These are phyloP conservation scores for Lichtheimia ramosa DNA, from an alignment of 371 early-diverging fungal genomes.

Conservation along the genomic window DNA sequence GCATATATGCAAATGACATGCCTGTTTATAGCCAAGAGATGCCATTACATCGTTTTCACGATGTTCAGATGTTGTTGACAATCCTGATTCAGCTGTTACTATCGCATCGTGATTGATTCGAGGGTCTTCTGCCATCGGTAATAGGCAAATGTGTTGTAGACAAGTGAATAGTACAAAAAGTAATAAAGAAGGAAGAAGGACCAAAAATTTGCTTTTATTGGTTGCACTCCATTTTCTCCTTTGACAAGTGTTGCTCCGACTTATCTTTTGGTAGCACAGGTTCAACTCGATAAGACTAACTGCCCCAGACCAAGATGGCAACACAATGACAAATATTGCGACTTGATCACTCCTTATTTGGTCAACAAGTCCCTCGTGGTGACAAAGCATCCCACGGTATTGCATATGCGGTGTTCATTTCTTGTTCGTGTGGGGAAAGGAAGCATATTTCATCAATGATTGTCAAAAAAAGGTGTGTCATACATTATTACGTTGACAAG, in stretches of 20 bases:
- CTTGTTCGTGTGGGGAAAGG: too few relatives aligned
- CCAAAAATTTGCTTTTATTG: background rate
- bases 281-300: background rate
- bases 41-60: slow-evolving; percentile 49
- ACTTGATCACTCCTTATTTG: background rate
- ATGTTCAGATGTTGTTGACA: background rate
- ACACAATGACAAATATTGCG: slow-evolving; percentile 4
- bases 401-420: background rate
- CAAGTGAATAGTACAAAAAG: background rate
- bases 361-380: background rate
- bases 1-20: slow-evolving; percentile 5
- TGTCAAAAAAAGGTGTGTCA: too few relatives aligned
- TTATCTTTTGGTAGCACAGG: background rate
- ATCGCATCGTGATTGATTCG: background rate
- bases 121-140: background rate
- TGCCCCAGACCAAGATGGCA: slow-evolving; percentile 1
- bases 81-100: slow-evolving; percentile 1
- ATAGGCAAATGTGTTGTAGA: background rate
- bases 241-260: background rate
- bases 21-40: slow-evolving; percentile 63
- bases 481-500: too few relatives aligned
- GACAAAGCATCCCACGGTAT: slow-evolving; percentile 4
- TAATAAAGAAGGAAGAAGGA: background rate
- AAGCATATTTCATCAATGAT: too few relatives aligned
- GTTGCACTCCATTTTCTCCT: background rate